Base-by-base conservation (phyloP, 2,329 filamentous ascomycete genomes). In the Fusarium buxicola region DNA sequence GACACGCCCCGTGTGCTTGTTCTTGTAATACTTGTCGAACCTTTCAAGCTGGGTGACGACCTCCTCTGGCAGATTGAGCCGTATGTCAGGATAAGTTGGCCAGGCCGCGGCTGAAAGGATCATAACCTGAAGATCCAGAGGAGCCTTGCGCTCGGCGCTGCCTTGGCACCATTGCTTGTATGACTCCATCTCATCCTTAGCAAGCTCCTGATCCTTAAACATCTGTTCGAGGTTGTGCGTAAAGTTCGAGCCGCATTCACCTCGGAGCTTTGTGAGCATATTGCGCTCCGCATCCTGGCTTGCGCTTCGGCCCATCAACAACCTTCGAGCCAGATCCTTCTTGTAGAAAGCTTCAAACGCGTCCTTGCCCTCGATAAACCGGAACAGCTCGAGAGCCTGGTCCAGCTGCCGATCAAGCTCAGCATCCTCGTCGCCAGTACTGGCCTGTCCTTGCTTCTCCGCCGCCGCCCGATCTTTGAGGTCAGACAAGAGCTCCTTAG, bases 291-390 rank as follows among this genome's bases (percentile, higher is more conserved):
- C 94, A 76, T 99, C 95, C 53, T 94, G 91, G 72, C 92, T 97
- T 18, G 94, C 94, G 73, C 93, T 97, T 63, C 94, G 87, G 34
- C 90, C 90, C 92, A 98, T 94, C 52, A 99, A 83, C 36, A 99
- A 80, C 41, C 95, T 86, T 13, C 94, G 86, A 1, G 96, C 94
- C 46, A 99, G 84, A 72, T 98, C 95, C 72, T 95, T 96, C 81
- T 99, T 99, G 84, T 99, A 99, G 74, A 99, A 99, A 1, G 95
- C 94, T 75, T 99, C 95, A 63, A 99, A 99, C 0, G 97, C 92
- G 52, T 96, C 94, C 75, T 99, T 99, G 65, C 95, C 95, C 73
- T 98, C 90, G 30, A 99, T 92, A 75, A 98, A 98, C 6, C 96
- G 88, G 84, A 99, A 99, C 5, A 99, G 82, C 75, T 98, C 94